Evolutionary conservation across 768 basidiomycete species (phyloP), one percentile per base, ranked within the genome.

Genomic region (Panus rudis): DNA sequence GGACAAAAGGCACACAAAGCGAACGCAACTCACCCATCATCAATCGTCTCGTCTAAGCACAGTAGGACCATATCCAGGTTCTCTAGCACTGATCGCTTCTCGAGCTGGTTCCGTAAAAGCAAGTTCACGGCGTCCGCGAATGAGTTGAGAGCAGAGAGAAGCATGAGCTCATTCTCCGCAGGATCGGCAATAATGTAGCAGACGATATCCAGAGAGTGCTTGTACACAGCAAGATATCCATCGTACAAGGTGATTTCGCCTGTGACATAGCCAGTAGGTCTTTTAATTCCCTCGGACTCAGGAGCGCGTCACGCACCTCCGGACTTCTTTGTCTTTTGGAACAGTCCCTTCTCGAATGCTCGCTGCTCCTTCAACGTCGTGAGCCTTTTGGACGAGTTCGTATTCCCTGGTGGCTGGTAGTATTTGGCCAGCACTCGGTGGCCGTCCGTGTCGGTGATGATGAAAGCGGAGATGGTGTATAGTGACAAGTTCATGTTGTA

Each of bases 391-490:
- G 54, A 55, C 63, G 78, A 72, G 31, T 74, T 66, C 0, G 76
- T 76, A 49, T 79, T 75, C 42, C 70, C 72, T 60, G 57, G 84
- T 72, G n/a, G 90, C 73, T 42, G 75, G 60, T 94, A 98, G 71
- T 98, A 98, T 63, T 98, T 98, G 23, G 94, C 88, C 8, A 99
- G 76, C 21, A 98, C 85, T 39, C 96, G 86, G 57, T 90, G 84
- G 17, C 93, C 93, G 54, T 97, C 93, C n/a, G 82, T 71, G 72
- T 99, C 96, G 54, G 97, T 82, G 57, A 97, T 80, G 50, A 99
- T 60, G 62, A 98, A 87, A 1, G 83, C 90, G 35, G 83, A 77
- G 46, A 93, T 70, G 54, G 83, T 83, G 69, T 97, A 93, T 34
- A 99, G 72, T 6, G 92, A 83, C 39, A 96, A 69, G 60, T 94